Evolutionary conservation across 495 filamentous ascomycete species (phyloP).

Genomic region (Pyronema omphalodes): DNA sequence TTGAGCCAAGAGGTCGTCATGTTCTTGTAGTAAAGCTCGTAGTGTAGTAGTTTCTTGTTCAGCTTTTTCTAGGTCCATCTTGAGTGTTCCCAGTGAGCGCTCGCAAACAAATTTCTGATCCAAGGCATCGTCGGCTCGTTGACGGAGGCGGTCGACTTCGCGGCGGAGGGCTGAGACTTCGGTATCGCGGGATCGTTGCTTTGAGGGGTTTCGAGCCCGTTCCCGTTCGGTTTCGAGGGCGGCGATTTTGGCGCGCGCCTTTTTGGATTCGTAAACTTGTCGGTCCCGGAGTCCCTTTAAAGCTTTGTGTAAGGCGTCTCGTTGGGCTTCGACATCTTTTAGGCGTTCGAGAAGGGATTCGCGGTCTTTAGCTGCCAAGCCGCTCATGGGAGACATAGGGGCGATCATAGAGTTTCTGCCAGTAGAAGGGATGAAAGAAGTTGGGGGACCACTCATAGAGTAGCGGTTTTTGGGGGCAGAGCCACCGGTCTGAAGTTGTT

Average conservation of each 20-base stretch:
- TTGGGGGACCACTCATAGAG: too few relatives aligned
- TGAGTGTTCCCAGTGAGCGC: slow-evolving; percentile 75
- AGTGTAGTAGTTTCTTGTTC: slow-evolving; percentile 78
- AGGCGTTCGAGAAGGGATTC: slow-evolving; percentile 64
- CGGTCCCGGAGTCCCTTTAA: slow-evolving; percentile 74
- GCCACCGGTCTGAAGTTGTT: too few relatives aligned
- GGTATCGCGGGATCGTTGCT: slow-evolving; percentile 59
- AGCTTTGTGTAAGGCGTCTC: slow-evolving; percentile 76
- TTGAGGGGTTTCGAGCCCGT: slow-evolving; percentile 47
- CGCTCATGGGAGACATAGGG: slow-evolving; percentile 33
- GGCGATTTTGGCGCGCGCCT: slow-evolving; percentile 58
- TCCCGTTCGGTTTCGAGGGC: slow-evolving; percentile 63
- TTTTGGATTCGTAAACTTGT: slow-evolving; percentile 60
- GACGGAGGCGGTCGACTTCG: slow-evolving; percentile 69
- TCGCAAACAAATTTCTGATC: slow-evolving; percentile 94
- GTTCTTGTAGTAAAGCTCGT: slow-evolving; percentile 62
- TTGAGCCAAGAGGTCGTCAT: slow-evolving; percentile 56
- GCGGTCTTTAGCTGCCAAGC: slow-evolving; percentile 10
- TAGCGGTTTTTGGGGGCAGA: too few relatives aligned
- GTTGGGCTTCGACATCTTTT: slow-evolving; percentile 82
- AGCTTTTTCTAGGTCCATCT: slow-evolving; percentile 93
- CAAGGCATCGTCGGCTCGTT: slow-evolving; percentile 85
- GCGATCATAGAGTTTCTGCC: slow-evolving; percentile 22
- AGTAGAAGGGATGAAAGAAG: slow-evolving; percentile 6
- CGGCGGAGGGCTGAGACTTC: slow-evolving; percentile 62